Evolutionary conservation across 1,284 basidiomycete species (phyloP).

Genomic region (Cutaneotrichosporon sp.): DNA sequence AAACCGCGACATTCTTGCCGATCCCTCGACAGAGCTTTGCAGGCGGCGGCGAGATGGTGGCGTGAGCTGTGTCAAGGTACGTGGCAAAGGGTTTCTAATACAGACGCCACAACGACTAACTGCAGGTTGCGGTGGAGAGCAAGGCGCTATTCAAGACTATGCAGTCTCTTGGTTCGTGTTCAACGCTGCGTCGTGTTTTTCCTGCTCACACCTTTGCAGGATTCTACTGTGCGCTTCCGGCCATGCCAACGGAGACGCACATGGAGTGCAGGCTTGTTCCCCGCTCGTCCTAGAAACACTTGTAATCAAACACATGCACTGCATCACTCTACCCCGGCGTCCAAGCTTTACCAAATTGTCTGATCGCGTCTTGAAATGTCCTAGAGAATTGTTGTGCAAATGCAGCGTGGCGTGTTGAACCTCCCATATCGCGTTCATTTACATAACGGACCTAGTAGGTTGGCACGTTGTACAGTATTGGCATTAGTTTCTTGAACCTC

Average conservation of each 20-base stretch:
- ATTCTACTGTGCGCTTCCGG: slow-evolving; percentile 69
- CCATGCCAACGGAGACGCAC: slow-evolving; percentile 64
- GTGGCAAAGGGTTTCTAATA: slow-evolving; percentile 25
- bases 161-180: slow-evolving; percentile 51
- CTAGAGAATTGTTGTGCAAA: no score
- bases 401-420: no score
- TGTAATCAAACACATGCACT: no score
- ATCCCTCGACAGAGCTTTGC: slow-evolving; percentile 59
- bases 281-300: slow-evolving; percentile 51
- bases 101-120: no score
- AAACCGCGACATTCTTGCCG: slow-evolving; percentile 49
- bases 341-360: no score
- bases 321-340: no score
- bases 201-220: no score
- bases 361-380: no score
- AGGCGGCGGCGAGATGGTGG: slow-evolving; percentile 51
- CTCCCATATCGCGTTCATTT: no score
- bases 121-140: slow-evolving; percentile 62
- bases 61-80: slow-evolving; percentile 60
- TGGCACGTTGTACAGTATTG: no score
- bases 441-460: no score
- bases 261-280: slow-evolving; percentile 57
- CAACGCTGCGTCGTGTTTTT: background rate
- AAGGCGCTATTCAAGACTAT: slow-evolving; percentile 67
- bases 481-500: no score